Evolutionary conservation across 2,329 filamentous ascomycete species (phyloP), one percentile per base, ranked within the genome.

Genomic region (Xylariaceae sp.): DNA sequence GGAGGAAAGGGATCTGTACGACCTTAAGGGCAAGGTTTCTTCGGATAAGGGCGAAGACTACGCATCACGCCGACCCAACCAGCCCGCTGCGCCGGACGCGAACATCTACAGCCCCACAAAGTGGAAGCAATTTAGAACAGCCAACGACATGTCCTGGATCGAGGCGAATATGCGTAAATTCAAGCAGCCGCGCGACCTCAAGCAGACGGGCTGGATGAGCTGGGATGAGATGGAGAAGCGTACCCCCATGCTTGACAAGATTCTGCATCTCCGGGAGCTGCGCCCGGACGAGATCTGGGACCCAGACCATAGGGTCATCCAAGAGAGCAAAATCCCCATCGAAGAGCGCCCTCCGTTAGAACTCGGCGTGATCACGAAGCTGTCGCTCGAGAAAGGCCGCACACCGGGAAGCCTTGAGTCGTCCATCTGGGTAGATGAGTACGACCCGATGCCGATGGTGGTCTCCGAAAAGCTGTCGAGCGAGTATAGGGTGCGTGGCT

Each of bases 181-280:
- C 32, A 44, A 46, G 40, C 57, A 62, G 42, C 54, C 47, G n/a
- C n/a, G 6, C 16, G 26, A 51, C 18, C 0, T 41, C 1, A 49
- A 48, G 2, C 59, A 61, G 42, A 57, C 59, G 40, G 66, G 66
- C 9, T 60, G 51, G 43, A 18, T 62, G 44, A 61, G 57, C 4
- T 67, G 61, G 62, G 46, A 54, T 1, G 41, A 63, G 41, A 59
- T 62, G 45, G 59, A 66, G 45, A 44, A 50, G 21, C n/a, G 19
- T 2, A 58, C 50, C 32, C 57, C 59, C 18, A 47, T 45, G 19
- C 42, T 62, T 2, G 40, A 54, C 20, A 50, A 32, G 26, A 5
- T 61, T 18, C 20, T 62, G 4, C n/a, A 32, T 26, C 41, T 45
- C 42, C 20, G 19, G 4, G 41, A 49, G n/a, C 18, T 52, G 16